Evolutionary conservation across 805 yeast species (phyloP).

Genomic region (Saturnispora quitensis): DNA sequence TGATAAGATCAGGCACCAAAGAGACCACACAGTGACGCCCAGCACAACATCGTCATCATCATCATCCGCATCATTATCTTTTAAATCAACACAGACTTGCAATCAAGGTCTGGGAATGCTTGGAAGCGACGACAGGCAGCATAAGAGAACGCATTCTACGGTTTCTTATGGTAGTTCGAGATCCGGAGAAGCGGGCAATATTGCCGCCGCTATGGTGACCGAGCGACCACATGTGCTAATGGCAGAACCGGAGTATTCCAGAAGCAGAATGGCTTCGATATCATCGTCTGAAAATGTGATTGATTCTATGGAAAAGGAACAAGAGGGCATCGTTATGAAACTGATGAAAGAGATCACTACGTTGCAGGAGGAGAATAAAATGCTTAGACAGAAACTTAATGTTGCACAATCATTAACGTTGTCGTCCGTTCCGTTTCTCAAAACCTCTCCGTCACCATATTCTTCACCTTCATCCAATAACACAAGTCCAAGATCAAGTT

Average conservation of each 20-base stretch:
- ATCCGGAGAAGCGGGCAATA: not conserved
- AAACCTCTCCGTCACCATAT: slow-evolving; percentile 13
- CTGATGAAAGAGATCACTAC: slow-evolving; percentile 52
- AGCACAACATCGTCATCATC: not conserved
- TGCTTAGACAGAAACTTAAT: slow-evolving; percentile 27
- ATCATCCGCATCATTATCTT: not conserved
- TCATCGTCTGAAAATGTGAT: slow-evolving; percentile 35
- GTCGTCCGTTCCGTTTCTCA: slow-evolving; percentile 10
- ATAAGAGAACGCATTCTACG: not conserved
- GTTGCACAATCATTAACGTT: slow-evolving; percentile 13
- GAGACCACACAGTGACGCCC: not conserved
- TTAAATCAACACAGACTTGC: not conserved
- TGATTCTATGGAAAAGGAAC: slow-evolving; percentile 62
- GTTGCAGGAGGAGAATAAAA: slow-evolving; percentile 45
- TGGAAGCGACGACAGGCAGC: not conserved
- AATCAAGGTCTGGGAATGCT: not conserved
- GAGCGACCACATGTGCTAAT: not conserved
- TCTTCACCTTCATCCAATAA: slow-evolving; percentile 12
- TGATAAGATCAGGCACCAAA: not conserved
- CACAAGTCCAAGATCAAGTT: slow-evolving; percentile 6
- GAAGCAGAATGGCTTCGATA: not conserved
- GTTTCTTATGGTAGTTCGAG: not conserved
- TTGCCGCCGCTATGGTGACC: not conserved
- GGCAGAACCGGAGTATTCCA: not conserved
- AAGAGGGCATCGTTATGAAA: slow-evolving; percentile 63